Percentiles rank a stretch among this genome's conserved stretches.
Evolutionary conservation across 1,139 yeast species (phyloP).

Genomic region (Saccharomyces hybrid): DNA sequence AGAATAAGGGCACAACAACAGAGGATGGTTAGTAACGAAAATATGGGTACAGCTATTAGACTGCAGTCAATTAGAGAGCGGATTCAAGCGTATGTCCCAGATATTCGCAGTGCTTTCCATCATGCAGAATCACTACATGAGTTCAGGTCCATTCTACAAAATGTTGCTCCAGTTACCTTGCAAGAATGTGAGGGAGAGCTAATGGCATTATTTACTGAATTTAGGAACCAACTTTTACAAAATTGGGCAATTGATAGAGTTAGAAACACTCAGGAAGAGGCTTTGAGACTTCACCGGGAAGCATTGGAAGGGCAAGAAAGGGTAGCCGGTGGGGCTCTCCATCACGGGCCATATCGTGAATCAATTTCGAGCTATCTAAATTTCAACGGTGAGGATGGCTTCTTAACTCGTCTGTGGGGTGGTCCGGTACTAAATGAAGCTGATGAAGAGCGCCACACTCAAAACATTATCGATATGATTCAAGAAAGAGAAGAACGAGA

Average conservation of each 20-base stretch:
- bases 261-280: constrained; percentile 1
- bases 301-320: constrained; percentile 6
- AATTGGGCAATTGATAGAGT: constrained; percentile 18
- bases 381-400: not conserved
- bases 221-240: constrained; percentile 16
- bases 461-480: constrained; percentile 30
- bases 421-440: not conserved
- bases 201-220: constrained; percentile 17
- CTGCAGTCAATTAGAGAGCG: constrained; percentile 8
- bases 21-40: constrained; percentile 1
- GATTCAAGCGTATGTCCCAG: constrained; percentile 14
- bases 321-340: not conserved
- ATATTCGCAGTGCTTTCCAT: constrained; percentile 20
- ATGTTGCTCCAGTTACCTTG: constrained; percentile 15
- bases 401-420: constrained; percentile 1
- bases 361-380: constrained; percentile 5
- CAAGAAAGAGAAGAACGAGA: constrained; percentile 35
- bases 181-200: constrained; percentile 17
- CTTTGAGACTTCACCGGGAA: constrained; percentile 2
- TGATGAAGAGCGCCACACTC: constrained; percentile 33
- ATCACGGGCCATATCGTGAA: not conserved
- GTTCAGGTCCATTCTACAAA: constrained; percentile 18
- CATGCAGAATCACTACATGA: constrained; percentile 22
- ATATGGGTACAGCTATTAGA: constrained; percentile 7
- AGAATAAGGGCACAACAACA: not conserved